Conservation (phyloP, 768 basidiomycete species). For the Tylopilus vinaceipallidus region DNA sequence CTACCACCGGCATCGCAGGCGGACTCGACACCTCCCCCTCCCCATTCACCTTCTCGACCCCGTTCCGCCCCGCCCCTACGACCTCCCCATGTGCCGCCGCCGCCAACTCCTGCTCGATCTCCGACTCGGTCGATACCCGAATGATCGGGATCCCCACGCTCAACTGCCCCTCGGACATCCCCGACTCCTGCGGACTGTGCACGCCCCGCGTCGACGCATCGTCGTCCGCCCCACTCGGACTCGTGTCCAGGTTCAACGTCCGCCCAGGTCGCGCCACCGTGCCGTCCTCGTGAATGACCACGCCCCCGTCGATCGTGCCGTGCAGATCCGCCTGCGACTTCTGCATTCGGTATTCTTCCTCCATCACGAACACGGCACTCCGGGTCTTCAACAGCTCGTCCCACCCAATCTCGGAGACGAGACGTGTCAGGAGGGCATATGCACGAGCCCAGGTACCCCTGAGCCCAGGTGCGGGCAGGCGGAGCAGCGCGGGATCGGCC, state of each 20-base stretch:
- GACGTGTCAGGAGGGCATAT: constrained; percentile 83
- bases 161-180: constrained; percentile 27
- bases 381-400: constrained; percentile 95
- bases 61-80: background rate
- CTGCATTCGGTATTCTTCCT: constrained; percentile 98
- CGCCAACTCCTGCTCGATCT: constrained; percentile 44
- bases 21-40: constrained; percentile 1
- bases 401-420: constrained; percentile 96
- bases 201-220: constrained; percentile 71
- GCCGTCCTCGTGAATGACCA: constrained; percentile 65
- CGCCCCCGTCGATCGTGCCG: constrained; percentile 31
- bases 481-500: constrained; percentile 91
- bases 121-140: constrained; percentile 71
- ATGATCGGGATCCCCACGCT: constrained; percentile 59
- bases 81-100: constrained; percentile 28
- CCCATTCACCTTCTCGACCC: constrained; percentile 19
- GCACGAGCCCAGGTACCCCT: constrained; percentile 96
- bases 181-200: constrained; percentile 30
- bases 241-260: background rate
- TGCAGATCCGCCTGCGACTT: constrained; percentile 78
- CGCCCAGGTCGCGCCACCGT: constrained; percentile 34
- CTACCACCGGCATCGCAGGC: constrained; percentile 35
- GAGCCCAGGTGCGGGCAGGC: constrained; percentile 92
- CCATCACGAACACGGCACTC: constrained; percentile 97
- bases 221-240: constrained; percentile 44